Conservation (phyloP, 257 asterid genomes). For the Petunia axillaris region DNA sequence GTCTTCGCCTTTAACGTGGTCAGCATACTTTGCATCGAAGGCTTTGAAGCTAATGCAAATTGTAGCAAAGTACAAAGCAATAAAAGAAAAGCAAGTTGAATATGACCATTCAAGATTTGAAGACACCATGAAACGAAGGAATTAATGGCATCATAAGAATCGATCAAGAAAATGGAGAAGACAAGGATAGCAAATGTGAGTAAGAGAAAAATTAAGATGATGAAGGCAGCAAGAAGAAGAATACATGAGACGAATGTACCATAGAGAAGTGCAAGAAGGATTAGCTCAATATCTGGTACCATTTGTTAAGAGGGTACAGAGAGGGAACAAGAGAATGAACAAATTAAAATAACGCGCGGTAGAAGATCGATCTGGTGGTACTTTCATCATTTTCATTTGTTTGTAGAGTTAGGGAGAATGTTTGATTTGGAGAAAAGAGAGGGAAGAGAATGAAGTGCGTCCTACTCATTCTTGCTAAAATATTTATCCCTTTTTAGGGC, state of each 20-base stretch:
- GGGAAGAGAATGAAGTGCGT: slow-evolving; percentile 40
- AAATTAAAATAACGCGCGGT: background rate
- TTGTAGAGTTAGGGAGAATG: slow-evolving; percentile 4
- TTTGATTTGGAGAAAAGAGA: slow-evolving; percentile 21
- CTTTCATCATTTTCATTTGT: background rate
- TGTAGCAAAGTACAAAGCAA: slow-evolving; percentile 20
- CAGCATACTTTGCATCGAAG: background rate
- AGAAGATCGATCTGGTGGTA: background rate
- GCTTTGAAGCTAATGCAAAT: slow-evolving; percentile 31
- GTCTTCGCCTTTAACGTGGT: slow-evolving; percentile 23
- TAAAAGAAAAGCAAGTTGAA: slow-evolving; percentile 37
- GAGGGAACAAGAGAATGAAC: background rate
- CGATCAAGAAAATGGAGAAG: slow-evolving; percentile 28
- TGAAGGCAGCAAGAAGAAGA: slow-evolving; percentile 32
- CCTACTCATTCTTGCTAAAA: slow-evolving; percentile 35
- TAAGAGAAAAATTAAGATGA: slow-evolving; percentile 33
- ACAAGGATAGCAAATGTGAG: slow-evolving; percentile 31
- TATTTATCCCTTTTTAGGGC: background rate
- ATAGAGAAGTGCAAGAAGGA: slow-evolving; percentile 44
- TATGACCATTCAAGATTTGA: slow-evolving; percentile 23
- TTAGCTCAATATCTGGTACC: slow-evolving; percentile 38
- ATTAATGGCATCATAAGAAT: slow-evolving; percentile 15
- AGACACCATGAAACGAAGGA: slow-evolving; percentile 23
- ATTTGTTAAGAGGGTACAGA: slow-evolving; percentile 23
- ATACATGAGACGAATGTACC: slow-evolving; percentile 38